Evolutionary conservation across 2,329 filamentous ascomycete species (phyloP).

Genomic region (Penicillium corylophilum): DNA sequence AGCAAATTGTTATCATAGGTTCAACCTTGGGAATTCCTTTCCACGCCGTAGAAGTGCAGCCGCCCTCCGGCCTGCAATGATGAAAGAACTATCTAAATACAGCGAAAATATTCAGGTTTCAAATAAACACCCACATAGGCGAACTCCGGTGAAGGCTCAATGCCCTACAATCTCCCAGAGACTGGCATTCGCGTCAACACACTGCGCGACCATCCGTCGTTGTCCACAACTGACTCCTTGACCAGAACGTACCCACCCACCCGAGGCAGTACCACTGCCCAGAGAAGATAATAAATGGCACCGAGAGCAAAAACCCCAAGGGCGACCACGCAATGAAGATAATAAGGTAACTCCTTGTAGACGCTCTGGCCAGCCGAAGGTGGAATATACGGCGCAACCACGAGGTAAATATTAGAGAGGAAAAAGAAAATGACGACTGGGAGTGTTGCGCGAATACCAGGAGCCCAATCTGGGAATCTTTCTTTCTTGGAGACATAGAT

Average conservation of each 20-base stretch:
- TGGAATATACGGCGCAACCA: conserved; percentile 53
- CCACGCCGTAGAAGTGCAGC: too few species aligned
- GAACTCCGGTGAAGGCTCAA: too few species aligned
- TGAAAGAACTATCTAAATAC: too few species aligned
- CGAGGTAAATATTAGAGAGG: conserved; percentile 54
- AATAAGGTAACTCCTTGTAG: conserved; percentile 55
- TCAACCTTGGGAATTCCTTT: too few species aligned
- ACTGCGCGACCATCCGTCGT: conserved; percentile 64
- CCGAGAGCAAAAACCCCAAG: conserved; percentile 51
- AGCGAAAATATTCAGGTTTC: too few species aligned
- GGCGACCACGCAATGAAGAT: conserved; percentile 54
- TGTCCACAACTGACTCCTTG: conserved; percentile 54
- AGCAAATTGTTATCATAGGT: too few species aligned
- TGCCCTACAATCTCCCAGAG: background rate
- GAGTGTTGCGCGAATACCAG: conserved; percentile 51
- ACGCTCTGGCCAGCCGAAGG: conserved; percentile 50
- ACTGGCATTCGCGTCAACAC: conserved; percentile 51
- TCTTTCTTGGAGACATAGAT: conserved; percentile 44
- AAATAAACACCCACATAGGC: too few species aligned
- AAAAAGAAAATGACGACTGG: conserved; percentile 55
- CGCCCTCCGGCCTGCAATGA: too few species aligned
- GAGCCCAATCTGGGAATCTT: conserved; percentile 48
- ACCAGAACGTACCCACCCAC: conserved; percentile 53
- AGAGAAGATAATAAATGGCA: conserved; percentile 53
- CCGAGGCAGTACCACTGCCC: conserved; percentile 51